Percentiles rank a stretch among this genome's conserved stretches.
phyloP scores from a whole-genome alignment of 352 stramenopile species.

The Elongisporangium anandrum region DNA sequence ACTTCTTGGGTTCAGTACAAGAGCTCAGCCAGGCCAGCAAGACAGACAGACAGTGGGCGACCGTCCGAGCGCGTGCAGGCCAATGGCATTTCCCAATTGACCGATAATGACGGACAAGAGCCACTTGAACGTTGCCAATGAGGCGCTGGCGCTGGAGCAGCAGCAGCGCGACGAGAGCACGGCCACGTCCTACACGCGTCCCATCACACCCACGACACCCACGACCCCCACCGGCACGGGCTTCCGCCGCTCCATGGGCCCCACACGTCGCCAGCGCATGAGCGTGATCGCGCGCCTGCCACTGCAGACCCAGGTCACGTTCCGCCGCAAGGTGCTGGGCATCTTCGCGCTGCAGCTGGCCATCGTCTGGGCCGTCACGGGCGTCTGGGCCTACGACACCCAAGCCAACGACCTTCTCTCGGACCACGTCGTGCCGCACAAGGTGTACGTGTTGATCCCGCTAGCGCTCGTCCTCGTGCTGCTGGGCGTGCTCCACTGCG shows the following conservation, averaged over 20 bases:
- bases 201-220: neutral
- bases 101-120: neutral
- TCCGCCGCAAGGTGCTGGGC: conserved; percentile 40
- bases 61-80: too few relatives aligned
- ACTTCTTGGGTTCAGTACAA: neutral
- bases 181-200: neutral
- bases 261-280: neutral
- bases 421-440: conserved; percentile 8
- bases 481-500: conserved; percentile 28
- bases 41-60: neutral
- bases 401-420: conserved; percentile 12
- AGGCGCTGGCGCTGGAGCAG: neutral
- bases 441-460: conserved; percentile 9
- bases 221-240: neutral
- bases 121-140: neutral
- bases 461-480: conserved; percentile 20
- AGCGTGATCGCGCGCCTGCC: conserved; percentile 12
- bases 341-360: conserved; percentile 42
- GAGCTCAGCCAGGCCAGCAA: neutral
- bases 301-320: conserved; percentile 34
- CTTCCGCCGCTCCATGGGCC: neutral
- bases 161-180: neutral
- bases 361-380: conserved; percentile 22
- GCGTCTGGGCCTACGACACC: conserved; percentile 20
- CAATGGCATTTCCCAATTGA: neutral